phyloP scores from a whole-genome alignment of 805 yeast species.

The Zygosaccharomyces rouxii region DNA sequence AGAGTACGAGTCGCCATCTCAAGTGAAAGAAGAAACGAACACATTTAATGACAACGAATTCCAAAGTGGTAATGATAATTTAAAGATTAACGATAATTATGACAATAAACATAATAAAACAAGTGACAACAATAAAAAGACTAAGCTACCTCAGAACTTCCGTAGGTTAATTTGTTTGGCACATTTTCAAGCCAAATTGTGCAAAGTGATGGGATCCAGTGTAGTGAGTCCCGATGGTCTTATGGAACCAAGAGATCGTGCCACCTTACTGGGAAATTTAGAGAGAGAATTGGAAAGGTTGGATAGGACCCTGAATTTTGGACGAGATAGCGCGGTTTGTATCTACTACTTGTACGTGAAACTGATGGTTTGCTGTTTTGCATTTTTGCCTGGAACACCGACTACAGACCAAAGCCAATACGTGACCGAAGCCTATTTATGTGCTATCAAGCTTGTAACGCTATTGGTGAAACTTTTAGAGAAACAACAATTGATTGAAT shows the following conservation, averaged over 20 bases:
- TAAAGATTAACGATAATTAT: not conserved
- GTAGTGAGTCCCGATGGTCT: constrained; percentile 85
- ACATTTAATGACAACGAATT: not conserved
- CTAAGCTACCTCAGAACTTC: constrained; percentile 58
- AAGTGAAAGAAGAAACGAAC: constrained; percentile 11
- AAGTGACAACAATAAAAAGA: not conserved
- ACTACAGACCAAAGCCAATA: constrained; percentile 81
- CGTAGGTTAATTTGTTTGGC: constrained; percentile 69
- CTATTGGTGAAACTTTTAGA: constrained; percentile 68
- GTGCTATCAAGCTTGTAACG: constrained; percentile 80
- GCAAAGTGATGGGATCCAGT: constrained; percentile 81
- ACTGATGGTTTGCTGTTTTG: constrained; percentile 80
- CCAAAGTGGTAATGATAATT: not conserved
- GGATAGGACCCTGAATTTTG: constrained; percentile 60
- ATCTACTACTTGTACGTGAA: constrained; percentile 74
- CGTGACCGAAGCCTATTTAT: constrained; percentile 72
- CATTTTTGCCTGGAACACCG: constrained; percentile 87
- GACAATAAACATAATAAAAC: constrained; percentile 2
- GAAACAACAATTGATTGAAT: constrained; percentile 65
- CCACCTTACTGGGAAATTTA: constrained; percentile 70
- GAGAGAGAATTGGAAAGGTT: constrained; percentile 74
- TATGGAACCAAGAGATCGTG: constrained; percentile 76
- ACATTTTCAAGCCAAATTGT: constrained; percentile 77
- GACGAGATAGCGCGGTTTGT: constrained; percentile 62
- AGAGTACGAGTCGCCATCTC: constrained; percentile 8